A percentile compares a stretch with the other conserved stretches of the same genome.
These are phyloP conservation scores for Salix suchowensis DNA, from an alignment of 345 rosid species.

Conservation along the genomic window DNA sequence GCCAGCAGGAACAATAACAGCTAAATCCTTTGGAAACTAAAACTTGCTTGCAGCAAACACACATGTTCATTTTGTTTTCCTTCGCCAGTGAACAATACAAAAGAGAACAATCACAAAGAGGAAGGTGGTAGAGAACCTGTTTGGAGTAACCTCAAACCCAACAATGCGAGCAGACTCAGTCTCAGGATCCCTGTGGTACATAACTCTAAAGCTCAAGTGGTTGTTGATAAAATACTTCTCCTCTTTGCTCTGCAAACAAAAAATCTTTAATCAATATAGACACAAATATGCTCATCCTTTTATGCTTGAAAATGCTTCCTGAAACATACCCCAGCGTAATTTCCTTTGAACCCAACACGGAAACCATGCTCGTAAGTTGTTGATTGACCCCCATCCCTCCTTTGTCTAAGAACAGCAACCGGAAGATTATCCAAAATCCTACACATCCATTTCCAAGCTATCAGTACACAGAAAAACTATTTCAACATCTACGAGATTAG, in stretches of 20 bases:
- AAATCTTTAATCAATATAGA: constrained; percentile 12
- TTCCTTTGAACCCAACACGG: constrained; percentile 95
- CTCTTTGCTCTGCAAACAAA: constrained; percentile 74
- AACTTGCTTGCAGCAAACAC: neutral
- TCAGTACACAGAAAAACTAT: constrained; percentile 3
- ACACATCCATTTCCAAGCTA: constrained; percentile 22
- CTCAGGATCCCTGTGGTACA: constrained; percentile 80
- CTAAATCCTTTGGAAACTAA: constrained; percentile 1
- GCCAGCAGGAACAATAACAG: neutral
- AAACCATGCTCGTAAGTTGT: constrained; percentile 91
- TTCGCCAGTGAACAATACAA: neutral
- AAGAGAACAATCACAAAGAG: neutral
- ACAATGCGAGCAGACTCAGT: constrained; percentile 89
- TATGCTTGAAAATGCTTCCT: constrained; percentile 13
- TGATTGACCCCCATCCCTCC: constrained; percentile 83
- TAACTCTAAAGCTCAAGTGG: constrained; percentile 91
- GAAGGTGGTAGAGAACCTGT: constrained; percentile 47
- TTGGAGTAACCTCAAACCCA: constrained; percentile 92
- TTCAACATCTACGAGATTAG: neutral
- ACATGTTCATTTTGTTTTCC: neutral
- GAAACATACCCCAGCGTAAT: constrained; percentile 72
- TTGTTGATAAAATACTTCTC: constrained; percentile 91
- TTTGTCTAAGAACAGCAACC: constrained; percentile 87
- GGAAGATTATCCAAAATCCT: constrained; percentile 99
- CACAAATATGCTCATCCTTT: neutral